Base-by-base conservation (phyloP, 1,139 yeast genomes). In the Yamadazyma sp. region DNA sequence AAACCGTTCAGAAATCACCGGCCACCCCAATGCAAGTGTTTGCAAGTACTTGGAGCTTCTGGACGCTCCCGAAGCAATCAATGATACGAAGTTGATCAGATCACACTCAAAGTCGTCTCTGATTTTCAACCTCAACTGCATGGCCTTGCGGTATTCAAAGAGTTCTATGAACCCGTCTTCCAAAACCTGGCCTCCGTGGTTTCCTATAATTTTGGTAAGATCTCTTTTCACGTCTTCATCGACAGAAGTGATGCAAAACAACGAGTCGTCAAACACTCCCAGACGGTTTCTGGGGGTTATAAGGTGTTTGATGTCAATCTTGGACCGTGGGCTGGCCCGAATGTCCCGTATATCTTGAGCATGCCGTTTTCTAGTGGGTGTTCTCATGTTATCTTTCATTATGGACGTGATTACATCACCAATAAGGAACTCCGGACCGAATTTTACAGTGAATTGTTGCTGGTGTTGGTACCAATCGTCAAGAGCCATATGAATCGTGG, bases 1-100 rank as follows among this genome's bases (percentile, higher is more conserved):
- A 48, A 76, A 89, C 11, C 64, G 57, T 44, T 76, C 74, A 3
- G 87, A 80, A 23, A 90, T 53, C 14, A 88, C 76, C 1, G 97
- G 97, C 95, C 96, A 88, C 2, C 95, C 94, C 31, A 89, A 57
- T 0, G 95, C 88, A n/a, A 89, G 61, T 0, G 86, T 80, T 53
- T 88, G 95, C n/a, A 89, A 59, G 53, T 85, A 90, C 53, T 88
- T 88, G 15, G 83, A 74, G 39, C 88, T 86, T 31, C 95, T 68
- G 24, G 78, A 70, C 46, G 72, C 70, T 15, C 67, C 70, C 30
- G 72, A 71, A 0, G 95, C 73, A 1, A 88, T 58, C 32, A 86
- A 67, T 2, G 89, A 90, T 2, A 75, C 88, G 64, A 88, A 86
- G 24, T 52, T 62, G 44, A 54, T 61, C 2, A 48, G 48, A 3